Percentiles rank a stretch among this genome's conserved stretches.
Conservation (phyloP, 805 yeast genomes). For the Saccharomyces eubayanus region DNA sequence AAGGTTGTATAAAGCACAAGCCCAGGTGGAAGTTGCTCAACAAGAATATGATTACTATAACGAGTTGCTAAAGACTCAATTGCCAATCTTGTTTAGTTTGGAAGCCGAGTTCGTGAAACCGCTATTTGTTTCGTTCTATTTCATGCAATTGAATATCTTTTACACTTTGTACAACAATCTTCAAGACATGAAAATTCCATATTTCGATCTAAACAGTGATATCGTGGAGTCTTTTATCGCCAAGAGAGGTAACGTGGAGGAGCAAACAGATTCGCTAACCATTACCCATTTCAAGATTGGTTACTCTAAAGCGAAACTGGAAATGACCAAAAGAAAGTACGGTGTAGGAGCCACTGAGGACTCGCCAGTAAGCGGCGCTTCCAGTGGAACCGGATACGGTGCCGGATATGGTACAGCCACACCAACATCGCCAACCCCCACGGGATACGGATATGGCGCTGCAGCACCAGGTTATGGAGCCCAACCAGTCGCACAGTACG, state of each 20-base stretch:
- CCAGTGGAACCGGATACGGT: conserved; percentile 17
- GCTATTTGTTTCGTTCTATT: conserved; percentile 85
- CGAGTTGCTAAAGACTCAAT: conserved; percentile 83
- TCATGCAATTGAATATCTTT: conserved; percentile 95
- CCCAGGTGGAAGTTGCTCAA: conserved; percentile 80
- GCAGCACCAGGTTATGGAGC: conserved; percentile 4
- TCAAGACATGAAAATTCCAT: conserved; percentile 96
- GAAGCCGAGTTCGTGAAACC: conserved; percentile 93
- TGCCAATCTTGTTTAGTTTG: conserved; percentile 78
- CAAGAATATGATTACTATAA: conserved; percentile 95
- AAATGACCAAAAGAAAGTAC: conserved; percentile 70
- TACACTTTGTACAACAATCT: conserved; percentile 83
- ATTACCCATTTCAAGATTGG: conserved; percentile 85
- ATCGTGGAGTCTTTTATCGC: conserved; percentile 67
- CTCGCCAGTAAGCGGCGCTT: conserved; percentile 21
- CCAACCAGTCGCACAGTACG: conserved; percentile 16
- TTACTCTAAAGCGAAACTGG: conserved; percentile 77
- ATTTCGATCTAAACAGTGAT: conserved; percentile 80
- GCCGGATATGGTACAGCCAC: conserved; percentile 25
- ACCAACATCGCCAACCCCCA: conserved; percentile 22
- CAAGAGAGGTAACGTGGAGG: conserved; percentile 89
- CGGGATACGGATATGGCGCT: conserved; percentile 13
- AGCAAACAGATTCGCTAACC: conserved; percentile 80
- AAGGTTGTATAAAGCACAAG: conserved; percentile 78
- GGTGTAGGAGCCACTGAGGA: conserved; percentile 31